Evolutionary conservation across 352 stramenopile species (phyloP), one percentile per base, ranked within the genome.

Genomic region (Globisporangium emineosum): DNA sequence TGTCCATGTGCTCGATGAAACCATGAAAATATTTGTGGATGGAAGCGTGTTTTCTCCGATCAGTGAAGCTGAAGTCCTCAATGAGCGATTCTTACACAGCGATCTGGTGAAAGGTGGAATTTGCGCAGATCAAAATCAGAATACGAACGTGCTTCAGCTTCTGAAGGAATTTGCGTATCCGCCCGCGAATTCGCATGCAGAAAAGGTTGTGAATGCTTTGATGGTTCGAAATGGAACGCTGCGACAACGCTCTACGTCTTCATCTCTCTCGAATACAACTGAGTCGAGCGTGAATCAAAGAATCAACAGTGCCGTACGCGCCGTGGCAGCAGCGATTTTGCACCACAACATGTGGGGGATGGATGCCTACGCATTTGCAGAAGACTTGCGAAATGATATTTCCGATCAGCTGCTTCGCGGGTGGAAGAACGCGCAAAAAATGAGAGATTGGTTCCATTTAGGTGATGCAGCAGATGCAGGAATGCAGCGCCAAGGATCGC

Each of bases 321-420:
- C 82, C 12, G 81, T 86, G 0, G 79, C 79, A n/a, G 86, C 86
- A 32, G 84, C 84, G 25, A 92, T 94, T 66, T 68, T 94, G 27
- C 84, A 94, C 56, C 86, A 94, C 59, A 94, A 94, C 57, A 91
- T 93, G 86, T 93, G 81, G 82, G 79, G 81, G 19, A 89, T 93
- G 78, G 86, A 94, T 70, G 86, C 86, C 12, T 91, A 81, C 47
- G 83, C 84, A 3, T 81, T 87, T 35, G 73, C 81, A 5, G 70
- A 89, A 60, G 77, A 79, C 62, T 65, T 92, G 17, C 77, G 78
- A 6, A 59, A 43, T 5, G 83, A 93, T 51, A 64, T 92, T 0
- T 91, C 82, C 1, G 76, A 90, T 19, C 77, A 91, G 60, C 67
- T 94, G 6, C 65, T 89, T 27, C 77, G 75, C 13, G 82, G 79